Evolutionary conservation across 2,329 filamentous ascomycete genomes (phyloP).

Genomic region (Chrysoporthe cubensis): DNA sequence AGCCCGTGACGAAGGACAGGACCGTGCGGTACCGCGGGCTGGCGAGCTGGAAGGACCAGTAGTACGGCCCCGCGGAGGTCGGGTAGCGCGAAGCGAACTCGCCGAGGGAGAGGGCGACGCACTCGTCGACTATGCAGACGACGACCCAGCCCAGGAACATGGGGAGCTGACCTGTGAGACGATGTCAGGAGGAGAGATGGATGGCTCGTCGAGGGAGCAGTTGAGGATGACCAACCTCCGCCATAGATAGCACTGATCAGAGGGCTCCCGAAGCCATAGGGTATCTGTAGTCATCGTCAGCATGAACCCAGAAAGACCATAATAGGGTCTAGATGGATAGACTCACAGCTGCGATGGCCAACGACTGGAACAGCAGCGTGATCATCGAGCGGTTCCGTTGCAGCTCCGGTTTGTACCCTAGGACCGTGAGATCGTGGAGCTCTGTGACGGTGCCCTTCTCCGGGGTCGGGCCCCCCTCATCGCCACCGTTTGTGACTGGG

Average conservation of each 20-base stretch:
- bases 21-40: slow-evolving; percentile 45
- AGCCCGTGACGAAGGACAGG: slow-evolving; percentile 56
- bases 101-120: slow-evolving; percentile 53
- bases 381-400: slow-evolving; percentile 62
- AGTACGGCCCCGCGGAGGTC: slow-evolving; percentile 56
- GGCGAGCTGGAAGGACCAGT: slow-evolving; percentile 57
- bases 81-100: slow-evolving; percentile 57
- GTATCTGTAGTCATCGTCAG: slow-evolving; percentile 44
- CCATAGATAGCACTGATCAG: slow-evolving; percentile 44
- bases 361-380: slow-evolving; percentile 63
- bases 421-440: slow-evolving; percentile 38
- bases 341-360: slow-evolving; percentile 59
- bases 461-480: slow-evolving; percentile 12
- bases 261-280: slow-evolving; percentile 51
- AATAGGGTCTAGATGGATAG: neutral
- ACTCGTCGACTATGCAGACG: slow-evolving; percentile 56
- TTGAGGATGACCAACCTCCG: slow-evolving; percentile 36
- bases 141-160: slow-evolving; percentile 63
- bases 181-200: neutral
- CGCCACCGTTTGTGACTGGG: slow-evolving; percentile 13
- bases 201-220: neutral
- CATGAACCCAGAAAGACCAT: too few species aligned
- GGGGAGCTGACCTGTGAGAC: slow-evolving; percentile 49
- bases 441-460: slow-evolving; percentile 31
- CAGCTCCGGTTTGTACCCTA: slow-evolving; percentile 63